These are phyloP conservation scores for Thielaviopsis musarum DNA, from an alignment of 2,329 filamentous ascomycete genomes.

Conservation along the genomic window DNA sequence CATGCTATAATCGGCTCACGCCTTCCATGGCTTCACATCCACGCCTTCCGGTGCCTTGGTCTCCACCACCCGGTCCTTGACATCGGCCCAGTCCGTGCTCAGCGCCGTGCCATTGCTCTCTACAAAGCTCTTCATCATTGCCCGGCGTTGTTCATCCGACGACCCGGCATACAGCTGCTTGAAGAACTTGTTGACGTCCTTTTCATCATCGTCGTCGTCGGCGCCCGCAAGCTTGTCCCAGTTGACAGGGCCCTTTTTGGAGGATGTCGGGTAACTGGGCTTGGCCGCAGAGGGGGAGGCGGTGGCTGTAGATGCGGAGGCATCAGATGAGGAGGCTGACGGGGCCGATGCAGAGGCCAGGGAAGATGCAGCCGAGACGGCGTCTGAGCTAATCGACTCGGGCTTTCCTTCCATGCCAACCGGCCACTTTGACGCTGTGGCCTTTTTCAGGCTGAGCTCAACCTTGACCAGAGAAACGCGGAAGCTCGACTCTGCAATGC, in stretches of 20 bases:
- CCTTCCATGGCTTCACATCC: slow-evolving; percentile 53
- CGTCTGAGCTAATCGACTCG: neutral
- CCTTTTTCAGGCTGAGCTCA: slow-evolving; percentile 58
- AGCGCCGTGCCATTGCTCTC: slow-evolving; percentile 89
- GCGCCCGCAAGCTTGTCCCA: slow-evolving; percentile 63
- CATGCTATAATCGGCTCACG: neutral
- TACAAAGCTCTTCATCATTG: slow-evolving; percentile 94
- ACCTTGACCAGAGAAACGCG: slow-evolving; percentile 62
- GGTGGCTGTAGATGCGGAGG: neutral
- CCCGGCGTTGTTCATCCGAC: slow-evolving; percentile 63
- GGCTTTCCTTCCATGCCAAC: slow-evolving; percentile 3
- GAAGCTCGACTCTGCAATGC: slow-evolving; percentile 34
- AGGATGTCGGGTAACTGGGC: slow-evolving; percentile 73
- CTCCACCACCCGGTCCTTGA: slow-evolving; percentile 54
- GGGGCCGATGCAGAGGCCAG: slow-evolving; percentile 3
- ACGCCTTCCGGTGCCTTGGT: slow-evolving; percentile 61
- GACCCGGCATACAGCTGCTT: slow-evolving; percentile 70
- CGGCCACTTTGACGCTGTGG: slow-evolving; percentile 51
- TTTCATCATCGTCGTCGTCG: slow-evolving; percentile 34
- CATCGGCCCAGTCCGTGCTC: slow-evolving; percentile 83
- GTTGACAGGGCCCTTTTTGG: slow-evolving; percentile 66
- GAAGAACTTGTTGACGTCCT: slow-evolving; percentile 66
- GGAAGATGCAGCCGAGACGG: slow-evolving; percentile 18
- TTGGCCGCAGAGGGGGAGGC: slow-evolving; percentile 8
- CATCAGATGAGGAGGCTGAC: neutral